These are phyloP conservation scores for Suhomyces bribrorum DNA, from an alignment of 1,139 yeast genomes.

Conservation along the genomic window DNA sequence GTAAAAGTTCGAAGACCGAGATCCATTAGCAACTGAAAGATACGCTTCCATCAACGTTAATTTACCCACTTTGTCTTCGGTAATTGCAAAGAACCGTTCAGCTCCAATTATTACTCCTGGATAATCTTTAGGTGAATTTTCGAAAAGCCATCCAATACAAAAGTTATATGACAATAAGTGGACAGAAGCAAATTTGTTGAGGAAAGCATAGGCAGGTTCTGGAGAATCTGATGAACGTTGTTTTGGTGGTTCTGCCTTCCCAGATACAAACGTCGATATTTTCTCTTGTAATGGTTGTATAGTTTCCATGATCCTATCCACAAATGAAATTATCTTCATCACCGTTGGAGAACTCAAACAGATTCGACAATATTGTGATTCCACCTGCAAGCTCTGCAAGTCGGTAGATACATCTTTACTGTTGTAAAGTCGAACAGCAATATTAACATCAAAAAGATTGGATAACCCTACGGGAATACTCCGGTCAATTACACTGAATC, in stretches of 20 bases:
- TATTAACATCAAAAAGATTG: conserved; percentile 44
- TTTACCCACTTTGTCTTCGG: conserved; percentile 64
- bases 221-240: neutral
- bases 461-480: conserved; percentile 46
- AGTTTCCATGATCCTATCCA: conserved; percentile 2
- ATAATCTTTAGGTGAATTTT: conserved; percentile 40
- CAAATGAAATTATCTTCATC: conserved; percentile 34
- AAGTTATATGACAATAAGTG: conserved; percentile 65
- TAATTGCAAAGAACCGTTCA: conserved; percentile 63
- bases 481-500: conserved; percentile 39
- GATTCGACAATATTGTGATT: conserved; percentile 58
- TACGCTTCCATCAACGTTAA: conserved; percentile 65
- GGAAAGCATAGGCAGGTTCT: conserved; percentile 13
- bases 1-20: conserved; percentile 51
- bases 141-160: conserved; percentile 77
- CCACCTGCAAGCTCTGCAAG: conserved; percentile 53
- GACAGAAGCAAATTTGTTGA: conserved; percentile 45
- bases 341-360: conserved; percentile 56
- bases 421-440: conserved; percentile 39
- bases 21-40: conserved; percentile 65
- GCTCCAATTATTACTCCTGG: conserved; percentile 81
- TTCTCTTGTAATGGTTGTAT: neutral
- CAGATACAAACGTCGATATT: no score
- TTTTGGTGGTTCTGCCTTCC: no score
- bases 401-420: conserved; percentile 19